phyloP scores from a whole-genome alignment of 805 yeast genomes.

The Lachancea nothofagi region DNA sequence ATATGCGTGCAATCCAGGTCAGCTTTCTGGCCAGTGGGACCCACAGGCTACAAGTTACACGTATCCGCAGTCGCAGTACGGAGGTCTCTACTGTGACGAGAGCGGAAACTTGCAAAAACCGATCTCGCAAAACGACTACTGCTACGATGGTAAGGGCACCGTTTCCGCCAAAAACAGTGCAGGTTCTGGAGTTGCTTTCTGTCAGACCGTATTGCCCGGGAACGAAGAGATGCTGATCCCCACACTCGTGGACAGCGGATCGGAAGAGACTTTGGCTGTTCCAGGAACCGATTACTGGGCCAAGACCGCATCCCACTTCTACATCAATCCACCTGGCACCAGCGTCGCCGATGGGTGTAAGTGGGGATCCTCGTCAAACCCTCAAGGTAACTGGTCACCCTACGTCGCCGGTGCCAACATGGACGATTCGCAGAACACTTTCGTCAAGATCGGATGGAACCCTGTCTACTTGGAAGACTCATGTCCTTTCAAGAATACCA shows the following conservation, averaged over 20 bases:
- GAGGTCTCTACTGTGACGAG: slow-evolving; percentile 73
- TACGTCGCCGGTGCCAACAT: slow-evolving; percentile 89
- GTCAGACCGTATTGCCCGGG: slow-evolving; percentile 92
- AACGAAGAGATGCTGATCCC: slow-evolving; percentile 94
- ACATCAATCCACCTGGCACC: slow-evolving; percentile 79
- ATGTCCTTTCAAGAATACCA: slow-evolving; percentile 46
- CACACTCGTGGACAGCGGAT: slow-evolving; percentile 52
- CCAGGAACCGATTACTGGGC: slow-evolving; percentile 86
- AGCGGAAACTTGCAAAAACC: slow-evolving; percentile 66
- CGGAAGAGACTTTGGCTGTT: slow-evolving; percentile 60
- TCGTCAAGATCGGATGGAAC: slow-evolving; percentile 85
- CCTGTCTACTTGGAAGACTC: slow-evolving; percentile 67
- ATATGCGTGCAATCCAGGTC: slow-evolving; percentile 87
- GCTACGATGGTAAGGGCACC: slow-evolving; percentile 74
- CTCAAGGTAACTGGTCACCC: slow-evolving; percentile 89
- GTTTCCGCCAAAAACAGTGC: slow-evolving; percentile 57
- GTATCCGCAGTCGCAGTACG: slow-evolving; percentile 74
- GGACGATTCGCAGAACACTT: slow-evolving; percentile 65
- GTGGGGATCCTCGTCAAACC: slow-evolving; percentile 70
- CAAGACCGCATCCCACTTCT: slow-evolving; percentile 79
- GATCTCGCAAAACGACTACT: slow-evolving; percentile 50
- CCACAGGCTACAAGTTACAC: slow-evolving; percentile 63
- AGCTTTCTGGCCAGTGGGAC: slow-evolving; percentile 87
- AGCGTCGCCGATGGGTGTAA: slow-evolving; percentile 69
- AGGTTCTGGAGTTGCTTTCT: slow-evolving; percentile 62